Evolutionary conservation across 1,284 basidiomycete species (phyloP), one percentile per base, ranked within the genome.

Genomic region (Naganishia sp.): DNA sequence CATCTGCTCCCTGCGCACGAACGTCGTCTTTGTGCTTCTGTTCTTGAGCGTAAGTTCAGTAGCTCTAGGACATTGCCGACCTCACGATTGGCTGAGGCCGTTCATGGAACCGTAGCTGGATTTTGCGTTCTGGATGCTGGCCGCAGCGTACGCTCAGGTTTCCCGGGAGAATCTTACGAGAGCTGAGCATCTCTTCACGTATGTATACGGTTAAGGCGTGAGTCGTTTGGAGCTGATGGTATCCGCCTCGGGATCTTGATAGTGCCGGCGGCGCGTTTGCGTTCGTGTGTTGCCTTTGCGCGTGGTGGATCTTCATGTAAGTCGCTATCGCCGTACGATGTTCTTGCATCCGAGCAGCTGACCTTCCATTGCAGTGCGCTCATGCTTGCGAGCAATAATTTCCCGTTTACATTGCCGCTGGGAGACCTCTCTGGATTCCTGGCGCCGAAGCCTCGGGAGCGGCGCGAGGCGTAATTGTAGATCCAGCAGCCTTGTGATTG

Each of bases 261-360:
- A 66, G 56, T 21, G 64, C 64, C 31, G 64, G 64, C 28, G 64
- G 64, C 32, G 64, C 64, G 6, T 66, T 66, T 11, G 55, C 47
- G 31, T 66, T 66, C 55, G 41, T 53, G 25, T 51, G 55, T 53
- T 55, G 53, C 21, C 46, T 66, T 13, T 66, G 46, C 23, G 64
- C 47, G 17, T 66, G 64, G 64, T 66, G 55, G 46, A 55, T 66
- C 17, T 58, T 66, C 18, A 50, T 66, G 64, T 66, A 25, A 17
- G 64, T 46, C 35, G 10, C 35, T 39, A 13, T 39, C 28, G 3
- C 2, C 35, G 10, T 39, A 13, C 35, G 35, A 39, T 39, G 10
- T 6, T 35, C 13, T n/a, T 35, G n/a, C 49, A 7, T 6, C 43
- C 31, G 39, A 15, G 31, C 18, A 18, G 2, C 56, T 58, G 42